A percentile compares a stretch with the other conserved stretches of the same genome.
Evolutionary conservation across 257 asterid genomes (phyloP).

Genomic region (Fraxinus cuspidata): DNA sequence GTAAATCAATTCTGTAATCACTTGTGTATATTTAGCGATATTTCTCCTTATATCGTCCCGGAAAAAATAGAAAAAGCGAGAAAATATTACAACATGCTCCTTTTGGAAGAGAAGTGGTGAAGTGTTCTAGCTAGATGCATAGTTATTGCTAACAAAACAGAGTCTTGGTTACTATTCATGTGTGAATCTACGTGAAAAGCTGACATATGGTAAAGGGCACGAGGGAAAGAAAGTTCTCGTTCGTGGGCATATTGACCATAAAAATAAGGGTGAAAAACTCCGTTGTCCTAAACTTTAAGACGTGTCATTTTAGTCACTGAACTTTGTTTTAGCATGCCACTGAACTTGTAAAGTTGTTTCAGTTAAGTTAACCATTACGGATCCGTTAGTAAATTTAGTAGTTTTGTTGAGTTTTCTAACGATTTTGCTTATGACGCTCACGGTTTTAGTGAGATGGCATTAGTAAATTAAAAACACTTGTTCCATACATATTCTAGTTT

Average conservation of each 20-base stretch:
- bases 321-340: not conserved
- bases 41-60: not conserved
- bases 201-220: not conserved
- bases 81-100: not conserved
- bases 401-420: not conserved
- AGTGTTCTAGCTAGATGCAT: not conserved
- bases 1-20: constrained; percentile 29
- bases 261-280: not conserved
- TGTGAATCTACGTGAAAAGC: not conserved
- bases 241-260: not conserved
- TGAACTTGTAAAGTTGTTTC: not conserved
- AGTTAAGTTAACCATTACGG: too few relatives aligned
- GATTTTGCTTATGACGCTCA: not conserved
- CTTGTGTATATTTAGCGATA: not conserved
- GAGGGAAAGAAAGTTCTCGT: not conserved
- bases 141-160: not conserved
- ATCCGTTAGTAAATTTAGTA: not conserved
- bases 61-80: not conserved
- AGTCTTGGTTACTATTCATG: not conserved
- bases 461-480: not conserved
- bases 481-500: not conserved
- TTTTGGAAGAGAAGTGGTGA: not conserved
- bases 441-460: not conserved
- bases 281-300: not conserved
- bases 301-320: not conserved